Evolutionary conservation across 495 filamentous ascomycete genomes (phyloP).

Genomic region (Parathielavia appendiculata): DNA sequence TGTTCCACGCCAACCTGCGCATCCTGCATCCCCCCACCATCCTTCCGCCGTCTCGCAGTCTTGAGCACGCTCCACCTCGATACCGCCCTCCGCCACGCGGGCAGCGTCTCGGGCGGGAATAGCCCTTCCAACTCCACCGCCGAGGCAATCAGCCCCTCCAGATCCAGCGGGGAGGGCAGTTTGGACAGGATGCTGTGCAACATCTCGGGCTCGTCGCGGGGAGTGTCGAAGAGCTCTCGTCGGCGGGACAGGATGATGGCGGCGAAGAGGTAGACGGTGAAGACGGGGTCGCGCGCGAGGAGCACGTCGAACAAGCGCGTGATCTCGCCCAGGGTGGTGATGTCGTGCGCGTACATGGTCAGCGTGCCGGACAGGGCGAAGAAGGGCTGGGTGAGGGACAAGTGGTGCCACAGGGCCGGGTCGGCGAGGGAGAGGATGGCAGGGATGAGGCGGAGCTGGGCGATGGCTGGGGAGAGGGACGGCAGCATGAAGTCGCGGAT

Average conservation of each 20-base stretch:
- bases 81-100: conserved; percentile 55
- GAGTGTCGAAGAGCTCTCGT: conserved; percentile 74
- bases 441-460: conserved; percentile 79
- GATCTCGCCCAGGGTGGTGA: conserved; percentile 83
- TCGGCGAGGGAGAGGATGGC: conserved; percentile 69
- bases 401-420: conserved; percentile 60
- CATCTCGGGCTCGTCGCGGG: conserved; percentile 86
- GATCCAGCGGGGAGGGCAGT: conserved; percentile 74
- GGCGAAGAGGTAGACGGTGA: conserved; percentile 86
- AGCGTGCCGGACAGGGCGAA: conserved; percentile 87
- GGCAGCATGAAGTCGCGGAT: conserved; percentile 98
- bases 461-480: conserved; percentile 70
- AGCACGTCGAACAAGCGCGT: conserved; percentile 87
- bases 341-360: conserved; percentile 93
- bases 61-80: conserved; percentile 77
- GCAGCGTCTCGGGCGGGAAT: conserved; percentile 72
- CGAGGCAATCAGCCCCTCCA: conserved; percentile 67
- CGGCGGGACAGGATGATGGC: conserved; percentile 76
- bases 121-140: conserved; percentile 48
- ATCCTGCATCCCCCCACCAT: not conserved
- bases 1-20: not conserved
- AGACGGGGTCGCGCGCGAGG: conserved; percentile 75
- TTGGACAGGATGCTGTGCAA: conserved; percentile 84
- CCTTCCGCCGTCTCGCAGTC: conserved; percentile 38
- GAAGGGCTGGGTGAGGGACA: conserved; percentile 75